phyloP scores from a whole-genome alignment of 257 asterid species.

The Solanum peruvianum region DNA sequence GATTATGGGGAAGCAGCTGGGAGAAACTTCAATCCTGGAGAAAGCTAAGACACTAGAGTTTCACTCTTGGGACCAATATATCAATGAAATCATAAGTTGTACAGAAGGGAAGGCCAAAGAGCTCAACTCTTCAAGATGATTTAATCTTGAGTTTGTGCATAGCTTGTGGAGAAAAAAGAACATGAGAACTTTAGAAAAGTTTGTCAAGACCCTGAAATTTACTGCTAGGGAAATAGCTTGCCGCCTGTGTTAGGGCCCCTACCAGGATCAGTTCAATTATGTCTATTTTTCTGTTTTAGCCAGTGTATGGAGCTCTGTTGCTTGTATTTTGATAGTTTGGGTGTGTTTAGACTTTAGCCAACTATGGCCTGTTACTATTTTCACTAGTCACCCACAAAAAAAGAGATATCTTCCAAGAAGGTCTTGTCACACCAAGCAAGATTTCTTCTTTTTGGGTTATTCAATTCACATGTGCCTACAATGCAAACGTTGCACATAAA shows the following conservation, averaged over 20 bases:
- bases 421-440: neutral
- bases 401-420: neutral
- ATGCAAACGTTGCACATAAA: neutral
- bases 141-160: neutral
- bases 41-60: neutral
- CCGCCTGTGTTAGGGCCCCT: neutral
- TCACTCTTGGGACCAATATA: neutral
- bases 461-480: neutral
- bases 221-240: neutral
- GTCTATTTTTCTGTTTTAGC: neutral
- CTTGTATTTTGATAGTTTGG: neutral
- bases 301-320: neutral
- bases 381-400: neutral
- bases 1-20: neutral
- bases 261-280: neutral
- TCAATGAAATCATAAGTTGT: neutral
- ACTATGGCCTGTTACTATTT: neutral
- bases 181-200: neutral
- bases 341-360: neutral
- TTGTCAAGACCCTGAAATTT: neutral
- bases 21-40: neutral
- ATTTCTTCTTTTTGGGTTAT: neutral
- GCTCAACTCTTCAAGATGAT: neutral
- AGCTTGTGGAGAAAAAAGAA: neutral
- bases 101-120: neutral